These are phyloP conservation scores for Cyclotella cryptica DNA, from an alignment of 108 stramenopile species.

Conservation along the genomic window DNA sequence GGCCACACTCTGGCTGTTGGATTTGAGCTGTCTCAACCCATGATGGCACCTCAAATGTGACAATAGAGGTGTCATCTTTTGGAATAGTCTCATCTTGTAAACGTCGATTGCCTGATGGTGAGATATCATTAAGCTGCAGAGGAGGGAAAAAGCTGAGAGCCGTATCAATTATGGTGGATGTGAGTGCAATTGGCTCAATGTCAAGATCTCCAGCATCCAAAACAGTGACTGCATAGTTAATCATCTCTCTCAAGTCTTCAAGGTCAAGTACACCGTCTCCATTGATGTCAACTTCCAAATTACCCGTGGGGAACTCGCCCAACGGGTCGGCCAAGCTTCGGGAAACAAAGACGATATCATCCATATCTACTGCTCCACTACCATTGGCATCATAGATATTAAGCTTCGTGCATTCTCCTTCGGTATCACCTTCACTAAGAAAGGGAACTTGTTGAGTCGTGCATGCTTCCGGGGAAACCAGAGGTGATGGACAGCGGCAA, in stretches of 20 bases:
- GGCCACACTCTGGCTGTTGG: neutral
- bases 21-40: no score
- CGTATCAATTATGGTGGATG: neutral
- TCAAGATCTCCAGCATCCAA: neutral
- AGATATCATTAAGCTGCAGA: neutral
- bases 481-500: no score
- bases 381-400: neutral
- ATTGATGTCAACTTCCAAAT: neutral
- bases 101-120: neutral
- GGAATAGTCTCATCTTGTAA: neutral
- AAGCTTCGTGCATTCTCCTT: neutral
- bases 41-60: no score
- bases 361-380: neutral
- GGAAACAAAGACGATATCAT: conserved; percentile 1
- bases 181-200: neutral
- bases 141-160: neutral
- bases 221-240: neutral
- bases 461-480: no score
- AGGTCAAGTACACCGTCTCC: neutral
- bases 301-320: neutral
- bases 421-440: no score
- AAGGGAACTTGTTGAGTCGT: no score
- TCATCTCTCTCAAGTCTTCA: neutral
- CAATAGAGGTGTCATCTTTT: no score
- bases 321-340: neutral